Conservation (phyloP, 2,329 filamentous ascomycete species). For the Arthrocladium fulminans region DNA sequence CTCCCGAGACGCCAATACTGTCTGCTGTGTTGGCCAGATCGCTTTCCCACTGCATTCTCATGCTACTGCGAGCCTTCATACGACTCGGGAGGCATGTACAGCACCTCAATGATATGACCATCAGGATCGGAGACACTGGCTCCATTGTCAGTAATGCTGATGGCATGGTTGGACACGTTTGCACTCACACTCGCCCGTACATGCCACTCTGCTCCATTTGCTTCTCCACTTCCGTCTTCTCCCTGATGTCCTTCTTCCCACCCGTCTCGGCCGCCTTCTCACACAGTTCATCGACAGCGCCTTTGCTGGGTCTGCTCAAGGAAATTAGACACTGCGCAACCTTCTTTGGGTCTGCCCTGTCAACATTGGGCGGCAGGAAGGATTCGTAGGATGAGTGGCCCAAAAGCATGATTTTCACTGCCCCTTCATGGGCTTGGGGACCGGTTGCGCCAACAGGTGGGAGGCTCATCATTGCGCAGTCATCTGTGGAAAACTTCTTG, state of each 20-base stretch:
- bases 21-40: no score
- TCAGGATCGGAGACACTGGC: slow-evolving; percentile 11
- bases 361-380: slow-evolving; percentile 11
- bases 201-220: slow-evolving; percentile 7
- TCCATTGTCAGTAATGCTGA: not conserved
- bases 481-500: slow-evolving; percentile 13
- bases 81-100: slow-evolving; percentile 9
- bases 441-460: slow-evolving; percentile 6
- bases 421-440: slow-evolving; percentile 7
- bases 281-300: slow-evolving; percentile 9
- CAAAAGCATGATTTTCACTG: slow-evolving; percentile 15
- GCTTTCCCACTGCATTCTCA: no score
- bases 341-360: slow-evolving; percentile 8
- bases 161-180: not conserved
- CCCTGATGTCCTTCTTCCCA: slow-evolving; percentile 9
- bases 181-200: slow-evolving; percentile 8
- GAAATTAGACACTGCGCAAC: slow-evolving; percentile 10
- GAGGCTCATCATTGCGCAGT: slow-evolving; percentile 11
- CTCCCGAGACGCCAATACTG: no score
- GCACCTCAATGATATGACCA: slow-evolving; percentile 12
- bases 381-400: slow-evolving; percentile 7
- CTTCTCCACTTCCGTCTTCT: not conserved
- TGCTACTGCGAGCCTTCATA: slow-evolving; percentile 12
- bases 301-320: slow-evolving; percentile 9
- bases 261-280: slow-evolving; percentile 7